Conservation (phyloP, 345 rosid species). For the Erucastrum elatum region DNA sequence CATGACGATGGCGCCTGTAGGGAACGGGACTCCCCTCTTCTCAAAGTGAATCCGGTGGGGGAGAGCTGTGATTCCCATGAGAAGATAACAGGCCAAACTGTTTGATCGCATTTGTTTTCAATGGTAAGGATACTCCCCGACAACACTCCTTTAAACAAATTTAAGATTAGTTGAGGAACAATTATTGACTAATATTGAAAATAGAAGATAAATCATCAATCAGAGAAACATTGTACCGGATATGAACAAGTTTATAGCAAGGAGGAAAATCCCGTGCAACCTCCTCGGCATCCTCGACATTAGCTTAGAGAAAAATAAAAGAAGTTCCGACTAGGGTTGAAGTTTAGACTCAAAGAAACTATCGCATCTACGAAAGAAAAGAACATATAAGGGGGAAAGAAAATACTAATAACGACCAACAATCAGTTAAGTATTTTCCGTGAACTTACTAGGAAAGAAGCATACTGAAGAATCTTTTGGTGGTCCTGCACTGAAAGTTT, state of each 20-base stretch:
- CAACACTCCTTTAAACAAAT: constrained; percentile 4
- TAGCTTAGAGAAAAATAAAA: not conserved
- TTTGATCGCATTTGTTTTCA: constrained; percentile 25
- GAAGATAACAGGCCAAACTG: constrained; percentile 24
- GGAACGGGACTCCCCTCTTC: not conserved
- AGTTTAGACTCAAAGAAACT: too few relatives aligned
- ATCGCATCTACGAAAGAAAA: too few relatives aligned
- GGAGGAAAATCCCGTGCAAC: not conserved
- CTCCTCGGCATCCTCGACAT: constrained; percentile 14
- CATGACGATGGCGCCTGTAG: constrained; percentile 25
- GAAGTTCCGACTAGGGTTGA: not conserved
- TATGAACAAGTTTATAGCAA: not conserved
- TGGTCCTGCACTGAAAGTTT: too few relatives aligned
- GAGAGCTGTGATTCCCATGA: constrained; percentile 7
- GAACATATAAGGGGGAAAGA: too few relatives aligned
- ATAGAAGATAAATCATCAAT: not conserved
- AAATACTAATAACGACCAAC: too few relatives aligned
- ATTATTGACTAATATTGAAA: not conserved
- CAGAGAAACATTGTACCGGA: not conserved
- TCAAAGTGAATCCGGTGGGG: constrained; percentile 17
- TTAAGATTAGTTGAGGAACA: not conserved
- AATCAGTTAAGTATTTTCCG: too few relatives aligned
- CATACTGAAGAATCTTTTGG: too few relatives aligned
- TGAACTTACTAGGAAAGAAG: too few relatives aligned
- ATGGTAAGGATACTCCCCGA: not conserved